Evolutionary conservation across 768 basidiomycete genomes (phyloP).

Genomic region (Trametes punicea): DNA sequence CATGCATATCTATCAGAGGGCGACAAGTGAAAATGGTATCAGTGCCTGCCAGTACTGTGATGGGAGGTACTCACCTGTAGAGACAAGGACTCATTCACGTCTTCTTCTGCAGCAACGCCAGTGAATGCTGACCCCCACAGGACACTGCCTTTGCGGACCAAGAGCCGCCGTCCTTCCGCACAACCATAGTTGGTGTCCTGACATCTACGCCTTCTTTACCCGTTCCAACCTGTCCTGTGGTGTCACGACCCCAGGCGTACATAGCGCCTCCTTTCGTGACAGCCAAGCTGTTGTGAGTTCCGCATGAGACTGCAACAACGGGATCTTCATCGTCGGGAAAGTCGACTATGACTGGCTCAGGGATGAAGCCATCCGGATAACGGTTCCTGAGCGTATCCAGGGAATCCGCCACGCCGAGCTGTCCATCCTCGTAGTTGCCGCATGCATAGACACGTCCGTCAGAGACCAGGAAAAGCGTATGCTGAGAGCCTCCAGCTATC

Average conservation of each 20-base stretch:
- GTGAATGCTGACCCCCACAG: conserved; percentile 73
- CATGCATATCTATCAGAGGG: too few species aligned
- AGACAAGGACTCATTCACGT: not conserved
- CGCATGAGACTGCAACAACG: conserved; percentile 58
- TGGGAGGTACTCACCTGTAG: too few species aligned
- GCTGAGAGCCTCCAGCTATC: conserved; percentile 79
- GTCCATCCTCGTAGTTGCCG: conserved; percentile 76
- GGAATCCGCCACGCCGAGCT: conserved; percentile 52
- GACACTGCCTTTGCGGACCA: conserved; percentile 60
- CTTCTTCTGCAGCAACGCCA: conserved; percentile 57
- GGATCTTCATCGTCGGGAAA: conserved; percentile 62
- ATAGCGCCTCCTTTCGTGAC: conserved; percentile 60
- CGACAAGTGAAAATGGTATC: too few species aligned
- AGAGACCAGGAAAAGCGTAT: conserved; percentile 80
- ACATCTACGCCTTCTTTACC: conserved; percentile 48
- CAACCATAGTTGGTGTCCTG: conserved; percentile 56
- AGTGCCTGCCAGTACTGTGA: too few species aligned
- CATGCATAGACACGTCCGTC: conserved; percentile 80
- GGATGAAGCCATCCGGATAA: conserved; percentile 51
- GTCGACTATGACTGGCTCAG: conserved; percentile 57
- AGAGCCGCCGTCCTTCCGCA: conserved; percentile 55
- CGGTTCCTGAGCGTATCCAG: conserved; percentile 30
- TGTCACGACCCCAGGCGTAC: conserved; percentile 73
- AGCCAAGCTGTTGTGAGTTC: conserved; percentile 65
- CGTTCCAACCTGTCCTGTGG: conserved; percentile 64